Percentiles rank a stretch among this genome's conserved stretches.
These are phyloP conservation scores for Pleurotus sapidus DNA, from an alignment of 768 basidiomycete genomes.

Conservation along the genomic window DNA sequence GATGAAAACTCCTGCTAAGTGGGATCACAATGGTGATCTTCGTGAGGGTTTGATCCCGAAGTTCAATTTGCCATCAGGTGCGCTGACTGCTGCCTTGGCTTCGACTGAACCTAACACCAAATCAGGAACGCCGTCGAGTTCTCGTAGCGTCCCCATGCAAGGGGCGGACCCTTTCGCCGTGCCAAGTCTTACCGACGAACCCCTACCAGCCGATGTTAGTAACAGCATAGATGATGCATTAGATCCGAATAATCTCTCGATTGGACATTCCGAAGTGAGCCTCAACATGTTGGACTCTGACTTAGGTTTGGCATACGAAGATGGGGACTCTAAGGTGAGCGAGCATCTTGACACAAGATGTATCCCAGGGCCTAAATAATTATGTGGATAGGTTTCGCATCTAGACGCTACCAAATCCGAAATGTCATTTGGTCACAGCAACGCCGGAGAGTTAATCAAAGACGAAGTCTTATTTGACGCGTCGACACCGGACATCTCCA, in stretches of 20 bases:
- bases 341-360: background rate
- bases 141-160: background rate
- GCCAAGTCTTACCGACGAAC: constrained; percentile 17
- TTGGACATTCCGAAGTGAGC: constrained; percentile 15
- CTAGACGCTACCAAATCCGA: background rate
- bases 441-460: background rate
- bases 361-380: background rate
- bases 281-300: constrained; percentile 3
- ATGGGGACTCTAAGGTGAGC: background rate
- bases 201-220: constrained; percentile 6
- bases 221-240: constrained; percentile 15
- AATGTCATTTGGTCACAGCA: background rate
- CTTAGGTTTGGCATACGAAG: background rate
- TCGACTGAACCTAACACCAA: constrained; percentile 10
- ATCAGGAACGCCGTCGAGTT: constrained; percentile 9
- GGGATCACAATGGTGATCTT: constrained; percentile 1
- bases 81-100: constrained; percentile 5
- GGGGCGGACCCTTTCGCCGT: constrained; percentile 15
- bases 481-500: constrained; percentile 1
- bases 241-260: constrained; percentile 24
- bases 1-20: constrained; percentile 21
- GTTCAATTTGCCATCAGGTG: constrained; percentile 21
- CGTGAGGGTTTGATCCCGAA: constrained; percentile 29
- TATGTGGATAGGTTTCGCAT: background rate
- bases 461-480: constrained; percentile 1